phyloP scores from a whole-genome alignment of 192 early-diverging fungal species.

The Coemansia asiatica region DNA sequence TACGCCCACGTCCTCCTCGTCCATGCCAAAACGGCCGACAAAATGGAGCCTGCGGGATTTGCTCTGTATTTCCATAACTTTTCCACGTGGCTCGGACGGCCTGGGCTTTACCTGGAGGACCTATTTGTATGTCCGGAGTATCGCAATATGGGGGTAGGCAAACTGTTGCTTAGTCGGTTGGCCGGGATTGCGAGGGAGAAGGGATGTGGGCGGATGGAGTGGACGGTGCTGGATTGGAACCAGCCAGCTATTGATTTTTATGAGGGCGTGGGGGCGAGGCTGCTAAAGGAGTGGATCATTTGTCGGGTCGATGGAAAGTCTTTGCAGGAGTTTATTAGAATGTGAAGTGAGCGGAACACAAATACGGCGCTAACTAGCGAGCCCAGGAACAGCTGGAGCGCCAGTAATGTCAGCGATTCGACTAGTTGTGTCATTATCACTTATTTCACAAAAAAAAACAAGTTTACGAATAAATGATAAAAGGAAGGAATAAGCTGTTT shows the following conservation, averaged over 20 bases:
- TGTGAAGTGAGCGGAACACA: constrained; percentile 19
- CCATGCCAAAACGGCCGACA: constrained; percentile 30
- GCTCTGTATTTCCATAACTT: constrained; percentile 88
- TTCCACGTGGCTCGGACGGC: constrained; percentile 68
- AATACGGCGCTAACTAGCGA: background rate
- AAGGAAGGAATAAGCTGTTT: background rate
- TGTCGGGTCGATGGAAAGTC: constrained; percentile 66
- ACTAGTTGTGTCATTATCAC: background rate
- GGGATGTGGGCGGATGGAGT: constrained; percentile 77
- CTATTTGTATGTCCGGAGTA: constrained; percentile 68
- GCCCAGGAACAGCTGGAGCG: constrained; percentile 1
- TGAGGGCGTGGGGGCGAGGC: constrained; percentile 64
- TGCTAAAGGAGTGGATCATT: constrained; percentile 74
- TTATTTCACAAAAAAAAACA: background rate
- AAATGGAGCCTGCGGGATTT: constrained; percentile 56
- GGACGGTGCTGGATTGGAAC: constrained; percentile 86
- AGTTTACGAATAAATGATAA: background rate
- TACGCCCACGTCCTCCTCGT: constrained; percentile 75
- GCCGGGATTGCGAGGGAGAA: constrained; percentile 63
- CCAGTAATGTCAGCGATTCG: background rate
- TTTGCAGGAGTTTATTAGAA: constrained; percentile 55
- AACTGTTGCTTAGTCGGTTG: constrained; percentile 64
- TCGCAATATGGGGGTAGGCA: constrained; percentile 70
- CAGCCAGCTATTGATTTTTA: constrained; percentile 79
- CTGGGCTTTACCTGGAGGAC: constrained; percentile 86